Conservation (phyloP, 2,329 filamentous ascomycete genomes). For the Macrophomina tecta region DNA sequence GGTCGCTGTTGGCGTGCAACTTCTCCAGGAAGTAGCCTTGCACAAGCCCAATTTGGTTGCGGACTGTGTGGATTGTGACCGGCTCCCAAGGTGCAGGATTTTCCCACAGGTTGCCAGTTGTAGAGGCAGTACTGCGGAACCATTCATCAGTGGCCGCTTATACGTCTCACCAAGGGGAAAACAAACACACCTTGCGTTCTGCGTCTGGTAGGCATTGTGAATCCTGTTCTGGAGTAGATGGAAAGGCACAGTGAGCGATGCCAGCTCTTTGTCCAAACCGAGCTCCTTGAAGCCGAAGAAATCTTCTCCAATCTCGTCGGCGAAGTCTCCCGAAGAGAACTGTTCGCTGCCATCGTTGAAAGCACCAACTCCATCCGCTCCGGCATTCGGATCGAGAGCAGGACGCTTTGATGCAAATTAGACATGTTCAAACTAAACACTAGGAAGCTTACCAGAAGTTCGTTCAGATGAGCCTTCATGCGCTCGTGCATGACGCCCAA, state of each 20-base stretch:
- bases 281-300: slow-evolving; percentile 99
- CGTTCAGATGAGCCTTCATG: slow-evolving; percentile 91
- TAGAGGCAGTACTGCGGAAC: slow-evolving; percentile 60
- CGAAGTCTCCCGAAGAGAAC: slow-evolving; percentile 95
- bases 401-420: slow-evolving; percentile 64
- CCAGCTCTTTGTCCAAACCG: slow-evolving; percentile 85
- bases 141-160: slow-evolving; percentile 34
- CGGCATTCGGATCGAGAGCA: slow-evolving; percentile 75
- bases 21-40: slow-evolving; percentile 92
- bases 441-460: slow-evolving; percentile 66
- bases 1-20: slow-evolving; percentile 80
- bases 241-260: slow-evolving; percentile 87
- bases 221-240: slow-evolving; percentile 93
- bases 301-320: slow-evolving; percentile 96
- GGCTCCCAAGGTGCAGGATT: slow-evolving; percentile 73
- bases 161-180: background rate
- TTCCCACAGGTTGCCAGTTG: slow-evolving; percentile 68
- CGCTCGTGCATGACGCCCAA: slow-evolving; percentile 87
- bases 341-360: slow-evolving; percentile 98
- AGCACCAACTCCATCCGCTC: slow-evolving; percentile 82
- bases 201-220: slow-evolving; percentile 81
- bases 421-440: slow-evolving; percentile 22
- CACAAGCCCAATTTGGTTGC: slow-evolving; percentile 82
- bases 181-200: slow-evolving; percentile 63
- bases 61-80: slow-evolving; percentile 78